Base-by-base conservation (phyloP, 192 early-diverging fungal genomes). In the Dimargaris verticillata region DNA sequence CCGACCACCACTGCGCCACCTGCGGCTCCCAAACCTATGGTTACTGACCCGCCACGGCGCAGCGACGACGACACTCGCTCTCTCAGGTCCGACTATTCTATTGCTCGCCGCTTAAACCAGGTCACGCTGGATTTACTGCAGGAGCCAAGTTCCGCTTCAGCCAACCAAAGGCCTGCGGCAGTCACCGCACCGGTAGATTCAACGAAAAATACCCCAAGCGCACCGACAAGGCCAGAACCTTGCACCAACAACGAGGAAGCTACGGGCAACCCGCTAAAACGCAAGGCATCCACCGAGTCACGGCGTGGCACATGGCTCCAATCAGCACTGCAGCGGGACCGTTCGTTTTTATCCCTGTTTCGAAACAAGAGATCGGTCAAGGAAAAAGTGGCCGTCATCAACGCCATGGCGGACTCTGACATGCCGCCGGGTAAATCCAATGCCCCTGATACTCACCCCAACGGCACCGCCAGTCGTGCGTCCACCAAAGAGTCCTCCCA, bases 381-480 rank as follows among this genome's bases (percentile, higher is more conserved):
- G n/a, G 57, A 59, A n/a, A 59, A 59, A n/a, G 57, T 59, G 57
- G 57, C 57, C 7, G 17, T 59, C 3, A 18, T 44, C 24, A 43
- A 59, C n/a, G 43, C 57, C 10, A 5, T 59, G 28, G 26, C 53
- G 28, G 26, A 28, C n/a, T n/a, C 53, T 28, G 28, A 33, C 53
- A 7, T 7, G 7, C 33, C 33, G 33, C 33, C 33, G 7, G 33
- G 33, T 38, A 2, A 7, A 38, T 38, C 33, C 2, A 38, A 38
- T 2, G 33, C 33, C 17, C 12, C 46, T 47, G 46, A 47, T 4
- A 1, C 17, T n/a, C 17, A 47, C 4, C 20, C 46, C 46, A 47
- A 47, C 46, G 46, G 20, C 46, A 47, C 46, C 17, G 12, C 46
- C 17, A 15, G 46, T 20, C 17, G 46, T 47, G 46, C 33, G 33